These are phyloP conservation scores for Kandelia obovata DNA, from an alignment of 345 rosid genomes.

Conservation along the genomic window DNA sequence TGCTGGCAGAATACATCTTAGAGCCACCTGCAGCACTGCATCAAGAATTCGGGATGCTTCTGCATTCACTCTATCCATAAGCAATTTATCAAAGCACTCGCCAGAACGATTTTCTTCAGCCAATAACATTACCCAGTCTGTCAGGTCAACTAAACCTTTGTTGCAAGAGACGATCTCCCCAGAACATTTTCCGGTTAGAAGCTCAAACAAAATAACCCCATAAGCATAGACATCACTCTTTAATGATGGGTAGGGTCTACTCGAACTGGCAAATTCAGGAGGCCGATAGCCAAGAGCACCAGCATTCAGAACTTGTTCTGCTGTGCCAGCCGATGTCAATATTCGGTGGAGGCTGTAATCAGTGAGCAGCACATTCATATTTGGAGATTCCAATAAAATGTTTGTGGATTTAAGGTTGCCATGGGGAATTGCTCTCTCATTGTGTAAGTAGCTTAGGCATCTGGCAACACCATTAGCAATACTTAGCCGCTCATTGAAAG, in stretches of 20 bases:
- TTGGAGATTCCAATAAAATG: slow-evolving; percentile 55
- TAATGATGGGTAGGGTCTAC: slow-evolving; percentile 78
- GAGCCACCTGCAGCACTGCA: slow-evolving; percentile 58
- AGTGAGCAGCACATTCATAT: slow-evolving; percentile 53
- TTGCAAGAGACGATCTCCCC: slow-evolving; percentile 60
- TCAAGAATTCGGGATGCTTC: slow-evolving; percentile 34
- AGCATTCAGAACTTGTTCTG: slow-evolving; percentile 83
- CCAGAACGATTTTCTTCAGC: slow-evolving; percentile 45
- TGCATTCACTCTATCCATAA: slow-evolving; percentile 24
- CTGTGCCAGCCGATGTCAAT: slow-evolving; percentile 73
- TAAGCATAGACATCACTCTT: slow-evolving; percentile 87
- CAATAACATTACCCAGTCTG: slow-evolving; percentile 70
- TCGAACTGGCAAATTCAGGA: slow-evolving; percentile 83
- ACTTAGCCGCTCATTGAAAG: slow-evolving; percentile 54
- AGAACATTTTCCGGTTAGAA: slow-evolving; percentile 62
- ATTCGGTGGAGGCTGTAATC: slow-evolving; percentile 86
- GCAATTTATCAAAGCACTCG: slow-evolving; percentile 61
- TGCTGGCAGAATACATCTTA: slow-evolving; percentile 67
- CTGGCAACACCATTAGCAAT: slow-evolving; percentile 55
- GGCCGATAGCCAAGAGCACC: slow-evolving; percentile 88
- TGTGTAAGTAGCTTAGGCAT: slow-evolving; percentile 80
- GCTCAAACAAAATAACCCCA: slow-evolving; percentile 73
- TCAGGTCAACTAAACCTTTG: slow-evolving; percentile 64
- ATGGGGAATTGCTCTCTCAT: slow-evolving; percentile 80
- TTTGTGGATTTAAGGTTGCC: slow-evolving; percentile 90